Conservation (phyloP, 768 basidiomycete species). For the Astraeus odoratus region DNA sequence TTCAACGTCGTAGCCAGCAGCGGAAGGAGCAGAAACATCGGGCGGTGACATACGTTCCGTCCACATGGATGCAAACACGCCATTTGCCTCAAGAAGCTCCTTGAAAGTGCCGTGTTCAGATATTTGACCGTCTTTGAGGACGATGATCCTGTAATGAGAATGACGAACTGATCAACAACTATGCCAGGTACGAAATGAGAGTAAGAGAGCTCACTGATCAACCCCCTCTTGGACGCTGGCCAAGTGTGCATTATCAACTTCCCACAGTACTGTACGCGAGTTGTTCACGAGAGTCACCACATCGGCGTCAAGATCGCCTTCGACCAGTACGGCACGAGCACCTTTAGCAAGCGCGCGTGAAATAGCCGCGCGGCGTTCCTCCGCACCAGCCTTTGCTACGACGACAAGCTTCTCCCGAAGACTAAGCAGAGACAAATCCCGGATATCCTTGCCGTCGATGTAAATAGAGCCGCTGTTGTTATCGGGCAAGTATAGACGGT, state of each 20-base stretch:
- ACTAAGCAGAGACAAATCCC: conserved; percentile 77
- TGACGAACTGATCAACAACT: neutral
- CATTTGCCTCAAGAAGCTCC: conserved; percentile 65
- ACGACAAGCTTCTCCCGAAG: conserved; percentile 80
- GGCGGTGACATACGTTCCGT: conserved; percentile 60
- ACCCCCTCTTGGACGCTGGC: conserved; percentile 46
- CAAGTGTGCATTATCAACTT: conserved; percentile 12
- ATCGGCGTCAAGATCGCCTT: conserved; percentile 17
- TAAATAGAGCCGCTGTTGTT: conserved; percentile 74
- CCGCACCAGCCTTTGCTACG: conserved; percentile 70
- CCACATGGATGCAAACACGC: conserved; percentile 84
- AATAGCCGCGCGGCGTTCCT: conserved; percentile 16
- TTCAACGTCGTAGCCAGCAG: conserved; percentile 23
- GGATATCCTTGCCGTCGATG: conserved; percentile 84
- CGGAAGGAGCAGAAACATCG: conserved; percentile 24
- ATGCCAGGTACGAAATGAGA: neutral
- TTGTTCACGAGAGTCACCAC: conserved; percentile 4
- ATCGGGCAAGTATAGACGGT: conserved; percentile 85
- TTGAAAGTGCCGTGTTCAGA: conserved; percentile 76
- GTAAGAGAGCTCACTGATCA: conserved; percentile 42
- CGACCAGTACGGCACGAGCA: conserved; percentile 20
- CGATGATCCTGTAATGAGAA: conserved; percentile 58
- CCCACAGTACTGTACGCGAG: conserved; percentile 24
- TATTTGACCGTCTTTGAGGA: conserved; percentile 86
- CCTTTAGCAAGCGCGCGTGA: conserved; percentile 20